phyloP scores from a whole-genome alignment of 106 monocot genomes.

The Dendrobium officinale region DNA sequence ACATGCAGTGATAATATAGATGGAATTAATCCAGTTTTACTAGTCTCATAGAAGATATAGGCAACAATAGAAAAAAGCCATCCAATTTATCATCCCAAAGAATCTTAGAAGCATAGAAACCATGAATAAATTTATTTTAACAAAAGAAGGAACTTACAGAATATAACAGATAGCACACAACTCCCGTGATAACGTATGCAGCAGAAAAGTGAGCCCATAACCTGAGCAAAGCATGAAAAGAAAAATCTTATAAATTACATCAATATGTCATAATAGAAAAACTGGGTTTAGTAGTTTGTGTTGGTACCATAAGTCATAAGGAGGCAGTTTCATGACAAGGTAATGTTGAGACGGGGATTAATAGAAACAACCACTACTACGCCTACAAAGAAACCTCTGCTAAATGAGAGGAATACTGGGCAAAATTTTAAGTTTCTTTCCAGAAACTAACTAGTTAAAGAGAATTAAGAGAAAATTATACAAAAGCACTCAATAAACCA shows the following conservation, averaged over 20 bases:
- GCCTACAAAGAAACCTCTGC: neutral
- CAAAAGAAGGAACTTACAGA: constrained; percentile 44
- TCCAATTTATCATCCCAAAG: neutral
- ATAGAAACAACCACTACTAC: neutral
- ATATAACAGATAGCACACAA: constrained; percentile 84
- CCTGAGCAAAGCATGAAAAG: constrained; percentile 38
- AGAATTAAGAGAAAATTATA: neutral
- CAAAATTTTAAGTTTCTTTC: neutral
- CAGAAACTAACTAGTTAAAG: neutral
- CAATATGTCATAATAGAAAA: neutral
- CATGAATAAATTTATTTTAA: neutral
- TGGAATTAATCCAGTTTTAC: neutral
- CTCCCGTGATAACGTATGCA: constrained; percentile 78
- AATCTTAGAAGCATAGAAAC: neutral
- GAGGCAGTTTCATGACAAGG: neutral
- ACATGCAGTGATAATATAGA: neutral
- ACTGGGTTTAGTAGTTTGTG: neutral
- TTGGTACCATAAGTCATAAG: neutral
- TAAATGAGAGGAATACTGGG: neutral
- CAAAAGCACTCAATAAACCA: neutral
- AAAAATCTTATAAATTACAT: constrained; percentile 1
- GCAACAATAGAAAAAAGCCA: neutral
- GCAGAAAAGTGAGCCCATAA: constrained; percentile 97
- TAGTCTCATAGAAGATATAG: neutral
- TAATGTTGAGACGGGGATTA: neutral